Evolutionary conservation across 805 yeast species (phyloP).

Genomic region (Starmerella sirachaensis): DNA sequence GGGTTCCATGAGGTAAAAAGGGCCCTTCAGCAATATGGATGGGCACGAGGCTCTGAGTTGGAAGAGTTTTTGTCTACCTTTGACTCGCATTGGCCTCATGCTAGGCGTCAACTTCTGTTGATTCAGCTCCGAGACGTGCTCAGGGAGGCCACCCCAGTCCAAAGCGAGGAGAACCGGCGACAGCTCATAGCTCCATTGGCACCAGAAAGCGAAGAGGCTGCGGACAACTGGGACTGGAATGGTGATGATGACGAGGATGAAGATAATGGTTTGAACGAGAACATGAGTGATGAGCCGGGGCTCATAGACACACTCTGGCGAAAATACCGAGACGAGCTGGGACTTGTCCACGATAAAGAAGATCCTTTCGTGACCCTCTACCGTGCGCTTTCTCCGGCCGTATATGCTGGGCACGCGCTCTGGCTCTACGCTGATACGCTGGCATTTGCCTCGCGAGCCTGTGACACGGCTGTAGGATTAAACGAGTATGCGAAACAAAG

Average conservation of each 20-base stretch:
- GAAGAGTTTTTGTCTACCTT: conserved; percentile 10
- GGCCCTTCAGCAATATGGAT: conserved; percentile 1
- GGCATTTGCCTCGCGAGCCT: conserved; percentile 5
- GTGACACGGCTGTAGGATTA: conserved; percentile 2
- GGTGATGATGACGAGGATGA: conserved; percentile 19
- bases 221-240: conserved; percentile 23
- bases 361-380: conserved; percentile 16
- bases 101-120: conserved; percentile 10
- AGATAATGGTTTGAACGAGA: conserved; percentile 5
- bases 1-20: conserved; percentile 12
- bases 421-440: conserved; percentile 19
- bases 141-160: conserved; percentile 1
- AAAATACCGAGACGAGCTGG: conserved; percentile 8
- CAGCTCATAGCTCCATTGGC: background rate
- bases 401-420: conserved; percentile 13
- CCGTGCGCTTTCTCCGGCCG: conserved; percentile 19
- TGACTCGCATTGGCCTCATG: conserved; percentile 8
- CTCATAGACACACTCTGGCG: conserved; percentile 7
- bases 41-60: conserved; percentile 11
- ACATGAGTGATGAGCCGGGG: background rate
- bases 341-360: background rate
- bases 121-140: conserved; percentile 11
- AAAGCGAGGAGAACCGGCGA: background rate
- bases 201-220: conserved; percentile 1
- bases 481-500: conserved; percentile 7